Evolutionary conservation across 2,329 filamentous ascomycete species (phyloP).

Genomic region (Aaosphaeria pasadenensis): DNA sequence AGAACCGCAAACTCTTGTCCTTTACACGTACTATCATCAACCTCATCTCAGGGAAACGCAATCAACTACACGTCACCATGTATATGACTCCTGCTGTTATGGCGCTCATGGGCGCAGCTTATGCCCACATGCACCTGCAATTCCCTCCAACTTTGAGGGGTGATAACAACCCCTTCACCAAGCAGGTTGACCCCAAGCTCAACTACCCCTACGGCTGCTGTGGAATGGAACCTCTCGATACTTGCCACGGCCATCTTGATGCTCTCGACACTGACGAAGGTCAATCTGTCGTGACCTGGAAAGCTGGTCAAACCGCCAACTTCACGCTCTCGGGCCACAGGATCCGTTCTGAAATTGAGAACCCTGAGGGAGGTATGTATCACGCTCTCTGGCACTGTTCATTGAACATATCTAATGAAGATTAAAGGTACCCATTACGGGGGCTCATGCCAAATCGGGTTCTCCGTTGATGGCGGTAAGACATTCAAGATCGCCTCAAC

Average conservation of each 20-base stretch:
- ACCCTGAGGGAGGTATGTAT: constrained; percentile 39
- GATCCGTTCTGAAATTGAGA: constrained; percentile 8
- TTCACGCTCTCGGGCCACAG: constrained; percentile 35
- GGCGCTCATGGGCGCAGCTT: constrained; percentile 24
- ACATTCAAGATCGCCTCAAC: constrained; percentile 45
- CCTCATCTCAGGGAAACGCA: neutral
- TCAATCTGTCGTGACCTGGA: constrained; percentile 43
- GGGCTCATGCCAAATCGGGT: constrained; percentile 47
- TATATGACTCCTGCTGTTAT: constrained; percentile 23
- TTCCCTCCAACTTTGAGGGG: constrained; percentile 44
- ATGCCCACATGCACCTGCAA: constrained; percentile 43
- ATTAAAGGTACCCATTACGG: constrained; percentile 42
- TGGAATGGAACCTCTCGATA: constrained; percentile 30
- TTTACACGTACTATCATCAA: neutral
- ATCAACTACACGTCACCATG: constrained; percentile 13
- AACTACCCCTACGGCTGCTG: constrained; percentile 48
- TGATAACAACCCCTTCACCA: constrained; percentile 43
- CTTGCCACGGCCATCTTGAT: constrained; percentile 44
- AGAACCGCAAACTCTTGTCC: neutral
- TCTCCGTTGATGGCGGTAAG: constrained; percentile 42
- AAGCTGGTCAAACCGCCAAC: constrained; percentile 40
- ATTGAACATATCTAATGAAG: neutral
- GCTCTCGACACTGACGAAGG: constrained; percentile 45
- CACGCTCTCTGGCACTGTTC: neutral
- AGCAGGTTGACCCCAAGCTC: constrained; percentile 33